Base-by-base conservation (phyloP, 805 yeast genomes). In the Spathaspora girioi region DNA sequence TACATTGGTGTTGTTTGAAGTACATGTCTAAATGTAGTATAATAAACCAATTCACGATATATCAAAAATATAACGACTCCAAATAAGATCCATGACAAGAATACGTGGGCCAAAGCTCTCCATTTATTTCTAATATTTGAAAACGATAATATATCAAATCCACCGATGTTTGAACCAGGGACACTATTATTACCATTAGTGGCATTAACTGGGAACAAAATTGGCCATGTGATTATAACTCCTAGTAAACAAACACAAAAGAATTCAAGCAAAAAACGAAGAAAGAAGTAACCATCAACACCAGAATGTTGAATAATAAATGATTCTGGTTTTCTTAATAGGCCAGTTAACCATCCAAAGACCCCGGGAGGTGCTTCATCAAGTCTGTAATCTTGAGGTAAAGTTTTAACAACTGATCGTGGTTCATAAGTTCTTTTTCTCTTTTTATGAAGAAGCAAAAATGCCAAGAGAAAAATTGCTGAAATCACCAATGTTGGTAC, bases 241-340 rank as follows among this genome's bases (percentile, higher is more conserved):
- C 84, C 84, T 6, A 82, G 26, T 10, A 83, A 55, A 32, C 85
- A 81, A 38, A 86, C 54, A 10, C 75, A 56, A 3, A 78, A 76
- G 54, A 84, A 82, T 27, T 82, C 77, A 43, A 80, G 77, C 50
- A 88, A 60, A 60, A 79, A 87, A 55, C 96, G 76, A 48, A 86
- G 66, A 63, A 83, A 87, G 63, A 88, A 83, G 64, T 85, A 88
- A 2, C 94, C 94, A 67, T 88, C 96, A 31, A 83, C 65, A 49
- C 92, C 88, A 38, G 85, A 72, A 55, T 85, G 84, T 68, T 87
- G 92, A 59, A 88, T 73, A 42, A 84, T 58, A 66, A 76, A 87
- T 0, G 82, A 64, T 54, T 83, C 85, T 1, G 90, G 86, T 62
- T 79, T 79, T 3, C 69, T 55, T 53, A 83, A 58, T 19, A 87